Base-by-base conservation (phyloP, 169 alveolate species). In the Plasmodium gallinaceum region DNA sequence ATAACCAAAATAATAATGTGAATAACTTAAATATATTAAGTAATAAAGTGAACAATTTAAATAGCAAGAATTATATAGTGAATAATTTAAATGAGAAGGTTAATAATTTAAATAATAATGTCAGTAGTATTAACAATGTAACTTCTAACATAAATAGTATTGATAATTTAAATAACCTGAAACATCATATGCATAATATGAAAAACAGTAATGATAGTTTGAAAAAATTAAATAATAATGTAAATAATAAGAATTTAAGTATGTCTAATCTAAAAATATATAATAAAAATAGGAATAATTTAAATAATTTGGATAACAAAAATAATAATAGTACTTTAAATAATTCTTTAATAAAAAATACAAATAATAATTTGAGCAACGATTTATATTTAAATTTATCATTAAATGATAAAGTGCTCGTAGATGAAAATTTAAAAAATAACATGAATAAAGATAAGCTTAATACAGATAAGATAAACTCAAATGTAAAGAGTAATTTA, bases 71-170 rank as follows among this genome's bases (percentile, higher is more conserved):
- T 39, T 74, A 74, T 48, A 74, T 24, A 45, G 22, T 42, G 72
- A 42, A 46, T 24, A 74, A 74, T 54, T 57, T 74, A 46, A 57
- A 74, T 22, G 43, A 37, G 3, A 37, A 24, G 7, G 57, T 74
- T n/a, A 46, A 58, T 22, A 7, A 37, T 18, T 8, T 74, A 32
- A 51, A 18, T 32, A 26, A 12, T 37, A 64, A 37, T 37, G 52
- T 7, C 5, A 18, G 73, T 26, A 64, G 18, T 24, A 64, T 14
- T 64, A 71, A 5, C 46, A 71, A 5, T 20, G 7, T 71, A 45
- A 70, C 32, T 20, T 37, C 46, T 10, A 71, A 51, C 54, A 12
- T 72, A 64, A 74, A 46, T 42, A 46, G 45, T 18, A 39, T 48
- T 8, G 24, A 46, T 7, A 8, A 42, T 0, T 14, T 14, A 14